Evolutionary conservation across 495 filamentous ascomycete species (phyloP).

Genomic region (Trichoderma asperelloides): DNA sequence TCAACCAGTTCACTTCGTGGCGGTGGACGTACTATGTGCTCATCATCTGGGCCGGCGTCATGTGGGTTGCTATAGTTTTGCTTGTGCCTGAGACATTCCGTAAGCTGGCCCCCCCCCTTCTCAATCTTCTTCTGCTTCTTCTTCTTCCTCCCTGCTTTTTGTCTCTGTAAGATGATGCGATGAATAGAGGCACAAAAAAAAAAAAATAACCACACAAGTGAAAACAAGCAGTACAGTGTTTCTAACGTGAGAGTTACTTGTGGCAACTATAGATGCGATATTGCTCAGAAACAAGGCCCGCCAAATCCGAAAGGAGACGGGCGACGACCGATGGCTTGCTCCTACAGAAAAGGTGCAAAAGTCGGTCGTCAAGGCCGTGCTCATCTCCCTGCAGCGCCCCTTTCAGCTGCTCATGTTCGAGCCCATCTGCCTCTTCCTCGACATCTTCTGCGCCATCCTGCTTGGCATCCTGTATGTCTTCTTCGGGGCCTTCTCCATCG

Average conservation of each 20-base stretch:
- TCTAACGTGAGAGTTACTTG: not conserved
- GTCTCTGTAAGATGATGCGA: not conserved
- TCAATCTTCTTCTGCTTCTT: not conserved
- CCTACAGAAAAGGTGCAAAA: slow-evolving; percentile 71
- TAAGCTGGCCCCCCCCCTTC: slow-evolving; percentile 17
- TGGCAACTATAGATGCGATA: slow-evolving; percentile 36
- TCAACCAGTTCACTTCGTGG: slow-evolving; percentile 72
- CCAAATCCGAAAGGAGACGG: slow-evolving; percentile 62
- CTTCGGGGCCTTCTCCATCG: slow-evolving; percentile 84
- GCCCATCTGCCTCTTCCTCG: slow-evolving; percentile 80
- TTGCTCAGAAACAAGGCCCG: slow-evolving; percentile 68
- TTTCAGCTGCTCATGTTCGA: slow-evolving; percentile 76
- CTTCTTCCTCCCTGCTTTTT: not conserved
- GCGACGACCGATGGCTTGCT: slow-evolving; percentile 65
- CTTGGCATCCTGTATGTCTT: slow-evolving; percentile 90
- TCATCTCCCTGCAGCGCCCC: slow-evolving; percentile 64
- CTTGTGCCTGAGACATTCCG: slow-evolving; percentile 91
- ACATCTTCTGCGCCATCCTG: slow-evolving; percentile 74
- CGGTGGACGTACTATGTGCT: slow-evolving; percentile 85
- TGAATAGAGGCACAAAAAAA: not conserved
- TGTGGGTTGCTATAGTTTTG: slow-evolving; percentile 54
- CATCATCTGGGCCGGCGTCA: slow-evolving; percentile 65
- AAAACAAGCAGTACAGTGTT: not conserved
- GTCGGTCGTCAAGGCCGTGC: slow-evolving; percentile 62
- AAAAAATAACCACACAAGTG: too few relatives aligned